A percentile compares a stretch with the other conserved stretches of the same genome.
phyloP scores from a whole-genome alignment of 192 early-diverging fungal genomes.

The Entomortierella lignicola region DNA sequence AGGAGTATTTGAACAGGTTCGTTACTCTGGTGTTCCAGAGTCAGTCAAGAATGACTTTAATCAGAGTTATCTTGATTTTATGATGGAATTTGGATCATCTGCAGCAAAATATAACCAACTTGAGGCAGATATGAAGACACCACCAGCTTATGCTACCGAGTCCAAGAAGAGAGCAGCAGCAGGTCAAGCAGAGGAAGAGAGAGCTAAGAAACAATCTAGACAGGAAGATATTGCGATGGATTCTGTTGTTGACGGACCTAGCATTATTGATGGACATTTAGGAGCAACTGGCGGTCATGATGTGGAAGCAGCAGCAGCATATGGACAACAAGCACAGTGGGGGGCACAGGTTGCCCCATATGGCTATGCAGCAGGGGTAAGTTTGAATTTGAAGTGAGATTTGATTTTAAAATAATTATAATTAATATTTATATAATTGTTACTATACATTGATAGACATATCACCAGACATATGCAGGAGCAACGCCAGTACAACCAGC shows the following conservation, averaged over 20 bases:
- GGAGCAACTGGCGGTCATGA: neutral
- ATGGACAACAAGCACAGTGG: conserved; percentile 16
- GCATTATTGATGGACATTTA: neutral
- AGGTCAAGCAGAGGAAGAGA: conserved; percentile 21
- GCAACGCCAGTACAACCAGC: conserved; percentile 1
- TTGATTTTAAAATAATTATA: neutral
- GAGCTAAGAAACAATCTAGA: conserved; percentile 15
- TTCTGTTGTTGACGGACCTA: neutral
- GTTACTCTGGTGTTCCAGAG: conserved; percentile 59
- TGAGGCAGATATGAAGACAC: conserved; percentile 57
- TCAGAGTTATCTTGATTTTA: conserved; percentile 65
- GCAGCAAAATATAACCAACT: conserved; percentile 59
- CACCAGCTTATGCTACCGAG: conserved; percentile 23
- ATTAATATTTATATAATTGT: neutral
- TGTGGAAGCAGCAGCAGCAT: neutral
- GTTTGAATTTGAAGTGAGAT: neutral
- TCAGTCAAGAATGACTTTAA: conserved; percentile 65
- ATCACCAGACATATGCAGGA: conserved; percentile 7
- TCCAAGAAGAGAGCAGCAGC: conserved; percentile 55
- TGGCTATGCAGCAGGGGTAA: conserved; percentile 24
- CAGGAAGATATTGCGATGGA: conserved; percentile 22
- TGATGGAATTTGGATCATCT: conserved; percentile 63
- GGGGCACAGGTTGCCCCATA: conserved; percentile 9
- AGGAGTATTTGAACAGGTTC: conserved; percentile 62
- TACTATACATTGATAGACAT: conserved; percentile 1